Base-by-base conservation (phyloP, 2,329 filamentous ascomycete genomes). In the Fusarium tupiense region DNA sequence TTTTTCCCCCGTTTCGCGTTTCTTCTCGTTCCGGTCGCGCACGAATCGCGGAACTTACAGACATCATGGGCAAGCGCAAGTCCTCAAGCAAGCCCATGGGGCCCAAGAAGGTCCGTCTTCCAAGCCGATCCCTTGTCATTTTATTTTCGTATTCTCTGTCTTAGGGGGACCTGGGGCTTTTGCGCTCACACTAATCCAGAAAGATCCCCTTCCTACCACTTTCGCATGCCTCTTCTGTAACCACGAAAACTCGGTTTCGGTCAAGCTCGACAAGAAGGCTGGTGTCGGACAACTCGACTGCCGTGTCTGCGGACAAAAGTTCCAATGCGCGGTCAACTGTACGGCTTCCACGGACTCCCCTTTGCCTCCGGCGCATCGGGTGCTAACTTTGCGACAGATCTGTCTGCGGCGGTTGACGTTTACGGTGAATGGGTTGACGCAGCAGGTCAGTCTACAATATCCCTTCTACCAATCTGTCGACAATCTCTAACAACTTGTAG, bases 211-310 rank as follows among this genome's bases (percentile, higher is more conserved):
- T 24, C 88, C 92, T 8, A 95, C 94, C 6, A 90, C 91, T n/a
- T 99, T 99, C 83, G 94, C 95, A 65, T 99, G 96, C 82, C 91
- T 99, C 52, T 99, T 99, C 85, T 99, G 96, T 88, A 98, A 98
- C 83, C 95, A 98, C 84, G 96, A 98, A 82, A 96, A 94, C 76
- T 94, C 95, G 1, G 94, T 99, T 60, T 89, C 91, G 35, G 93
- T 98, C 76, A 96, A 97, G 83, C 88, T 99, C 58, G 95, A 99
- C 82, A 98, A 97, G 88, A 98, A 98, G 82, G 87, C 91, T 35
- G 94, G 94, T 59, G 89, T 98, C 43, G 96, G 96, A 53, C 90
- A 93, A 70, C 87, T 99, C 33, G 91, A 92, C 68, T 99, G 96
- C 86, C 97, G 96, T 82, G 91, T 98, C 61, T 99, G 96, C 83